Evolutionary conservation across 805 yeast genomes (phyloP).

Genomic region (Starmerella floricola): DNA sequence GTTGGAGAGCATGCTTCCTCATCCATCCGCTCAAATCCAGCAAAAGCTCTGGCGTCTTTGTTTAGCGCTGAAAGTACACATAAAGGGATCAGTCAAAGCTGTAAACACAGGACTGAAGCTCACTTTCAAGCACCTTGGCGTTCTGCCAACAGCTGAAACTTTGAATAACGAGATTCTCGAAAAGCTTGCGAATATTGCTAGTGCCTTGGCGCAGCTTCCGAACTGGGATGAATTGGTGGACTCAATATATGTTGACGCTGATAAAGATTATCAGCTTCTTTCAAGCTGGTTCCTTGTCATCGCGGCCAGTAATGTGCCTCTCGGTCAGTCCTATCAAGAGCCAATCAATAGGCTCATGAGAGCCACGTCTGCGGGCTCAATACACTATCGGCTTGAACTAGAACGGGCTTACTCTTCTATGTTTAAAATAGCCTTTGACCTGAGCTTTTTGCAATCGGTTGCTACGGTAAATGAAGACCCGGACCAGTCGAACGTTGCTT

Average conservation of each 20-base stretch:
- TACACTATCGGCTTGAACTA: not conserved
- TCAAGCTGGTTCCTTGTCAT: not conserved
- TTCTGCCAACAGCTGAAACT: not conserved
- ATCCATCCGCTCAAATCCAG: conserved; percentile 2
- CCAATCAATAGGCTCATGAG: not conserved
- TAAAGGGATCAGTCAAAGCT: not conserved
- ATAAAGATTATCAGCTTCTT: not conserved
- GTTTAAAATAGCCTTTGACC: not conserved
- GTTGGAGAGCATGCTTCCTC: conserved; percentile 1
- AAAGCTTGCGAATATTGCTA: not conserved
- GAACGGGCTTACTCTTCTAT: conserved; percentile 1
- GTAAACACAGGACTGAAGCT: not conserved
- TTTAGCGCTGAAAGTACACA: not conserved
- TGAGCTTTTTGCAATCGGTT: not conserved
- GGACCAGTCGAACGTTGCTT: too few relatives aligned
- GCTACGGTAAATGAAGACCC: too few relatives aligned
- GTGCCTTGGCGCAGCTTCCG: not conserved
- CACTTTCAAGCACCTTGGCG: not conserved
- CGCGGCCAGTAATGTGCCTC: not conserved
- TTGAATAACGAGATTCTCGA: not conserved
- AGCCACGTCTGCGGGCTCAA: not conserved
- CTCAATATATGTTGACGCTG: not conserved
- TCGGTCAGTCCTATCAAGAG: too few relatives aligned
- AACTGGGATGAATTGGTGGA: not conserved
- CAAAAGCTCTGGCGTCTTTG: conserved; percentile 5